Base-by-base conservation (phyloP, 805 yeast genomes). In the Lipomyces chichibuensis region DNA sequence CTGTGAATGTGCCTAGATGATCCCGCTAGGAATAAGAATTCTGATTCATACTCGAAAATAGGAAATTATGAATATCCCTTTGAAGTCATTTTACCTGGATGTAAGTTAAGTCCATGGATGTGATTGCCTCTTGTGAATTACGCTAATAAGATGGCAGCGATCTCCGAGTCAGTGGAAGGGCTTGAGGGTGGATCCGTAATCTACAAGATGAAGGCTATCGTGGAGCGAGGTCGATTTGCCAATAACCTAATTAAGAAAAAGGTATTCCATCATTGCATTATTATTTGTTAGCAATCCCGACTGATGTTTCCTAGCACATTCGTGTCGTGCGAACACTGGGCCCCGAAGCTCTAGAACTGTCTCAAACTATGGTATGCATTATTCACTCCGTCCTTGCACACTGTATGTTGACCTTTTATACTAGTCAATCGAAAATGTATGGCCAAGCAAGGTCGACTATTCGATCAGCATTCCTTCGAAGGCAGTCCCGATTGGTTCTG, bases 401-500 rank as follows among this genome's bases (percentile, higher is more conserved):
- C 20, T 33, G 27, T 37, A 17, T 20, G 17, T 51, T 60, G 25
- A 60, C 58, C 4, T n/a, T 23, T 9, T 9, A 11, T 6, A 5
- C 32, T 33, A 65, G 65, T 91, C 96, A 0, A 96, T 94, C 39
- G 97, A 92, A 75, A 94, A 94, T 76, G 88, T 93, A 0, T 94
- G 98, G 98, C 98, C 98, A 1, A 81, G 87, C 57, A 95, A 95
- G 76, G 91, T 94, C 39, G 98, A 94, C 74, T 94, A 94, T 77
- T 85, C 92, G 2, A 86, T 95, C 66, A 89, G 91, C 62, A 87
- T 91, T 5, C 98, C 98, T 0, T 83, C 91, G 32, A 88, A 91
- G 74, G 97, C 98, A 0, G 84, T 92, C 29, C 96, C 98, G 0
- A 88, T 95, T 55, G 99, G 99, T 1, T 87, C 97, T 0, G 80